Conservation (phyloP, 108 stramenopile genomes). For the Cylindrotheca closterium region DNA sequence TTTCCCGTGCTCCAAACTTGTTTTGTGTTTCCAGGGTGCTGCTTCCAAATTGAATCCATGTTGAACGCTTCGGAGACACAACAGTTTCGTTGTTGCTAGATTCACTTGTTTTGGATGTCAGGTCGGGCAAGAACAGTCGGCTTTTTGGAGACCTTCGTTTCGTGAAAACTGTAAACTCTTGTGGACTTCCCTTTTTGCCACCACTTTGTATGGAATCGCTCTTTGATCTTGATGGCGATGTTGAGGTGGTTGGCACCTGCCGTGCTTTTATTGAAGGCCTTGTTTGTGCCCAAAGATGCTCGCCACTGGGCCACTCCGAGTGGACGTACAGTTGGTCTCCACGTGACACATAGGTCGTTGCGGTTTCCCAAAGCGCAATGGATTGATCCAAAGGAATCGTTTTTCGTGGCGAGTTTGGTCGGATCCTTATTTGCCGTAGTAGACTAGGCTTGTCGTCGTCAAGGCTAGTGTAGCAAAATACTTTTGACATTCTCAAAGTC, state of each 20-base stretch:
- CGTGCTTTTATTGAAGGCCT: too few relatives aligned
- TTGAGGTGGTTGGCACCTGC: too few relatives aligned
- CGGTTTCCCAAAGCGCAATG: slow-evolving; percentile 71
- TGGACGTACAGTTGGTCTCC: slow-evolving; percentile 52
- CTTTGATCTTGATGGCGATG: neutral
- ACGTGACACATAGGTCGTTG: slow-evolving; percentile 59
- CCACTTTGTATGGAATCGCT: too few relatives aligned
- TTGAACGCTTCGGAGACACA: slow-evolving; percentile 53
- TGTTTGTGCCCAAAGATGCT: neutral
- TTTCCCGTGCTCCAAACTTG: slow-evolving; percentile 76
- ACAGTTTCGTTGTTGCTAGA: slow-evolving; percentile 8
- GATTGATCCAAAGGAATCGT: slow-evolving; percentile 57
- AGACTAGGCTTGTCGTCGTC: slow-evolving; percentile 15
- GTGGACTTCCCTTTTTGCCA: neutral
- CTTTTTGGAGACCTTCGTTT: slow-evolving; percentile 31
- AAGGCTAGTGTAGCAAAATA: slow-evolving; percentile 65
- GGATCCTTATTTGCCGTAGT: slow-evolving; percentile 48
- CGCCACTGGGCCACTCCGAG: slow-evolving; percentile 50
- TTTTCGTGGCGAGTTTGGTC: slow-evolving; percentile 61
- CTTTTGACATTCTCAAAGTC: slow-evolving; percentile 58
- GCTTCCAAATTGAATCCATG: slow-evolving; percentile 58
- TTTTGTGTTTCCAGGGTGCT: slow-evolving; percentile 33
- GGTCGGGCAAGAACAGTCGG: slow-evolving; percentile 27
- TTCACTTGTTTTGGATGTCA: slow-evolving; percentile 8
- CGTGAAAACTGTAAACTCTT: slow-evolving; percentile 54